phyloP scores from a whole-genome alignment of 2,329 filamentous ascomycete genomes.

The Colletotrichum lini region DNA sequence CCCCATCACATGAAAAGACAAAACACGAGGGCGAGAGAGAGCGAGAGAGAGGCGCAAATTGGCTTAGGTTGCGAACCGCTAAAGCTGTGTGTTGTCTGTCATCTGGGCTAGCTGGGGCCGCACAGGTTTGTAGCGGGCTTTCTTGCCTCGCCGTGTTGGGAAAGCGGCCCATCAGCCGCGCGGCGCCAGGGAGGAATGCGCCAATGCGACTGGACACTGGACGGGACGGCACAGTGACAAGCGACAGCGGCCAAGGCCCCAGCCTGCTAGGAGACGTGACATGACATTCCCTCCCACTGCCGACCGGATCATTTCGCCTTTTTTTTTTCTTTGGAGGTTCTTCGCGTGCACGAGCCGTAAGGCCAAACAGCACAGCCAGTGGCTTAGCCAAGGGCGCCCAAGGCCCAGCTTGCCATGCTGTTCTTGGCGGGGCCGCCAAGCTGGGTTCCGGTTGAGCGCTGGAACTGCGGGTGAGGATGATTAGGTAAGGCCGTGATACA shows the following conservation, averaged over 20 bases:
- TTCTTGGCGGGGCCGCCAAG: slow-evolving; percentile 14
- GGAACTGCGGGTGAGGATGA: slow-evolving; percentile 3
- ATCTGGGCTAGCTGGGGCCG: slow-evolving; percentile 1
- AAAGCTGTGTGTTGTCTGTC: slow-evolving; percentile 24
- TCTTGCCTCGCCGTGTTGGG: slow-evolving; percentile 27
- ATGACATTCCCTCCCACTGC: not conserved
- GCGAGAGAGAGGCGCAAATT: slow-evolving; percentile 11
- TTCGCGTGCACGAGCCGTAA: slow-evolving; percentile 31
- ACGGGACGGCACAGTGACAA: slow-evolving; percentile 30
- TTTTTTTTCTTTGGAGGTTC: too few species aligned
- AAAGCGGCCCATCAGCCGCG: slow-evolving; percentile 30
- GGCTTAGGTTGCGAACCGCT: slow-evolving; percentile 8
- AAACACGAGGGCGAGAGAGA: too few species aligned
- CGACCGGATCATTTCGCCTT: slow-evolving; percentile 13
- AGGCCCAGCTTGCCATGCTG: slow-evolving; percentile 2
- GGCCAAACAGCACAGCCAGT: slow-evolving; percentile 26
- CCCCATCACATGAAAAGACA: slow-evolving; percentile 41
- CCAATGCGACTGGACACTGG: slow-evolving; percentile 35
- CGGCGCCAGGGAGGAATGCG: slow-evolving; percentile 40
- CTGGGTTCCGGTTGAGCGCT: not conserved
- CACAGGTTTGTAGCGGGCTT: slow-evolving; percentile 20
- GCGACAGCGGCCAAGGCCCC: slow-evolving; percentile 14
- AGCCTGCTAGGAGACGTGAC: not conserved
- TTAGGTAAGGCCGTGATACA: not conserved
- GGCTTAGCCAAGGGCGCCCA: slow-evolving; percentile 23